phyloP scores from a whole-genome alignment of 768 basidiomycete genomes.

The Suillus subalutaceus region DNA sequence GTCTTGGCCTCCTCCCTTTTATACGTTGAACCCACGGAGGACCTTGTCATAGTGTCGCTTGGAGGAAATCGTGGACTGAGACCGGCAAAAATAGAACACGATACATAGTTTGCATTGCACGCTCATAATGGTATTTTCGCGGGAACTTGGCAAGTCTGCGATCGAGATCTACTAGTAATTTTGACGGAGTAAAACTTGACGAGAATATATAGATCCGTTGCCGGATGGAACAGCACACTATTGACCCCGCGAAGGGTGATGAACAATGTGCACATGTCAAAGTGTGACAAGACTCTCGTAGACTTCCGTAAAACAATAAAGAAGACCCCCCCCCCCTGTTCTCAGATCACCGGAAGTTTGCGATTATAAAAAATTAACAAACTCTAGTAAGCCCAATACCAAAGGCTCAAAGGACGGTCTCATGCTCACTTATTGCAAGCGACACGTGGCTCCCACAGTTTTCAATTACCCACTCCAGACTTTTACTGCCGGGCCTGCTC shows the following conservation, averaged over 20 bases:
- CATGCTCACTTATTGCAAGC: conserved; percentile 28
- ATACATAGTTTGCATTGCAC: conserved; percentile 34
- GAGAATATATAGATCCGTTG: conserved; percentile 37
- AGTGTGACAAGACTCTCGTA: conserved; percentile 1
- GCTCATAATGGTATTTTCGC: conserved; percentile 36
- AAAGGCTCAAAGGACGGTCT: neutral
- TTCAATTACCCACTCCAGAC: neutral
- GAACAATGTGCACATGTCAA: neutral
- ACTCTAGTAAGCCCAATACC: too few relatives aligned
- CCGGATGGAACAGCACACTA: conserved; percentile 16
- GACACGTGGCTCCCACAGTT: conserved; percentile 24
- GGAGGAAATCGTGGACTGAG: conserved; percentile 13
- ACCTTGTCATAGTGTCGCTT: conserved; percentile 10
- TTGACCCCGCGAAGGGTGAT: conserved; percentile 9
- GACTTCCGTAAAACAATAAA: conserved; percentile 20
- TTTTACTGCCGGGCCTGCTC: too few relatives aligned
- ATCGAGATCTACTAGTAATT: conserved; percentile 29
- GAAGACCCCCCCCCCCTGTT: conserved; percentile 8
- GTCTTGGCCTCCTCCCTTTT: conserved; percentile 28
- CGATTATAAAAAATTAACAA: conserved; percentile 7
- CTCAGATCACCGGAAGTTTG: conserved; percentile 21
- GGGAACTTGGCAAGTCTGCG: conserved; percentile 26
- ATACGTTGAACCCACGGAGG: conserved; percentile 24
- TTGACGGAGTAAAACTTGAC: conserved; percentile 27
- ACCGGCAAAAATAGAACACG: conserved; percentile 35